A percentile compares a stretch with the other conserved stretches of the same genome.
phyloP scores from a whole-genome alignment of 176 grass and related monocot genomes.

The Coix lacrymajobi region DNA sequence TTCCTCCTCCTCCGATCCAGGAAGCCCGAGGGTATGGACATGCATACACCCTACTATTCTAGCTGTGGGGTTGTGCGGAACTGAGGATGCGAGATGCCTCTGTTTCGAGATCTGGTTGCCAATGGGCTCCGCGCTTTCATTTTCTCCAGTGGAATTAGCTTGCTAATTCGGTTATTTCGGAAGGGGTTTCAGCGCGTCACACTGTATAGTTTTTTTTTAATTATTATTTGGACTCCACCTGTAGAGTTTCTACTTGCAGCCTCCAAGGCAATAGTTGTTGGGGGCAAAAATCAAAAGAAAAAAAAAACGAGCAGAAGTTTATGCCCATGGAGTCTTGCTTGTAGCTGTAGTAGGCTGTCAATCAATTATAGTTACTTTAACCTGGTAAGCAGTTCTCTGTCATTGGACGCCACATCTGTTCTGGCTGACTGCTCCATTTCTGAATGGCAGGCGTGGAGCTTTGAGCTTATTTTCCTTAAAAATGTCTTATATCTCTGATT shows the following conservation, averaged over 20 bases:
- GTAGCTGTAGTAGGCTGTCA: background rate
- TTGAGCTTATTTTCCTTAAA: background rate
- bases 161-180: background rate
- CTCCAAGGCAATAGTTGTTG: background rate
- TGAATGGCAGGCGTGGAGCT: background rate
- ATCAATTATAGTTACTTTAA: background rate
- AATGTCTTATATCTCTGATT: background rate
- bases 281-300: background rate
- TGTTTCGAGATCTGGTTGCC: slow-evolving; percentile 30
- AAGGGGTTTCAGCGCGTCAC: background rate
- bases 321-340: background rate
- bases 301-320: background rate
- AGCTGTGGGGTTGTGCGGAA: background rate
- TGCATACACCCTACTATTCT: background rate
- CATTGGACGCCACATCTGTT: too few species aligned
- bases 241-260: background rate
- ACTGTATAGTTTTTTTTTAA: background rate
- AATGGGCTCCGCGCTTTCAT: background rate
- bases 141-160: background rate
- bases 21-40: slow-evolving; percentile 57
- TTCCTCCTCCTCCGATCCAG: slow-evolving; percentile 67
- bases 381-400: too few species aligned
- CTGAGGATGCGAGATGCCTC: background rate
- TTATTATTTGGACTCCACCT: background rate
- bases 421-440: background rate